Conservation (phyloP, 148 eudicot species). For the Fagopyrum homotropicum region DNA sequence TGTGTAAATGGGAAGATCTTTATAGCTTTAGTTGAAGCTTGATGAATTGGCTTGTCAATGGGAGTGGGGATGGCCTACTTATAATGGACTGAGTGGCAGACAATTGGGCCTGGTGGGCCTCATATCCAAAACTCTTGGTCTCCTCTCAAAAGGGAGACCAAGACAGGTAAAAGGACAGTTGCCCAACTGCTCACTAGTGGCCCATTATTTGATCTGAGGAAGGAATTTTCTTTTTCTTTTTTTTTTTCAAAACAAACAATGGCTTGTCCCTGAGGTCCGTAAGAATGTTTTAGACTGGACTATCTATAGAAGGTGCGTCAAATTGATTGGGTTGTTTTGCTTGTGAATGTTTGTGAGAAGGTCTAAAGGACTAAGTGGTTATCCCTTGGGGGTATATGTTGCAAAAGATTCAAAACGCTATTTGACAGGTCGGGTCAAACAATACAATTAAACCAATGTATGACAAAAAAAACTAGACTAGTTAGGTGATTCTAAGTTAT, state of each 20-base stretch:
- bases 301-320: no score
- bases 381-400: no score
- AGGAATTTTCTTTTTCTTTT: background rate
- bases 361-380: no score
- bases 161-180: constrained; percentile 9
- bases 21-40: background rate
- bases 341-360: no score
- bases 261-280: no score
- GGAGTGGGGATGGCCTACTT: background rate
- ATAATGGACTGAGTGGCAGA: constrained; percentile 10
- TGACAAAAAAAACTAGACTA: no score
- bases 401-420: no score
- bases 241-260: background rate
- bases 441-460: no score
- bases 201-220: background rate
- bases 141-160: background rate
- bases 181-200: constrained; percentile 7
- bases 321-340: no score
- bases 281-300: no score
- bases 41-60: constrained; percentile 3
- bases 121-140: background rate
- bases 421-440: no score
- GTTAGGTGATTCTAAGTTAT: no score
- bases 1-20: background rate
- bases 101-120: constrained; percentile 13